Evolutionary conservation across 805 yeast genomes (phyloP).

Genomic region (Wickerhamiella australiensis): DNA sequence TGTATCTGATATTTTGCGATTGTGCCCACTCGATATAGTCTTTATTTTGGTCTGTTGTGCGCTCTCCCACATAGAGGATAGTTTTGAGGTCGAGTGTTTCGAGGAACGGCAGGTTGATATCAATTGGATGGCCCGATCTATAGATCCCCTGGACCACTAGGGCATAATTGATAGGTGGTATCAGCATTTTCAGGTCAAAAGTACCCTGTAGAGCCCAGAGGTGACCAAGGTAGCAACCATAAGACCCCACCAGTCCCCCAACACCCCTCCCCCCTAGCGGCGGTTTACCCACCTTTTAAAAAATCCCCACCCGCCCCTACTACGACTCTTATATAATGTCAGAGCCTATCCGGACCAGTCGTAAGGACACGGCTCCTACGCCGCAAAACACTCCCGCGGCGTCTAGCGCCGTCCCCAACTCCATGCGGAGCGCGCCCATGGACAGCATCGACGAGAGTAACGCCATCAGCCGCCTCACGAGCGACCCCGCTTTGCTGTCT

Average conservation of each 20-base stretch:
- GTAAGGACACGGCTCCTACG: slow-evolving; percentile 83
- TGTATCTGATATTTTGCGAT: slow-evolving; percentile 40
- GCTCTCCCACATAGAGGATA: slow-evolving; percentile 55
- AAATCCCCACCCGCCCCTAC: not conserved
- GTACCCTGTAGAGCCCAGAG: not conserved
- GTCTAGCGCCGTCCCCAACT: slow-evolving; percentile 44
- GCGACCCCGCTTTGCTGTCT: slow-evolving; percentile 72
- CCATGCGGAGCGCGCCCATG: slow-evolving; percentile 26
- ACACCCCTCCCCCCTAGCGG: not conserved
- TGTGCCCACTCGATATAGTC: slow-evolving; percentile 63
- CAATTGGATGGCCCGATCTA: slow-evolving; percentile 89
- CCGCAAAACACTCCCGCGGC: slow-evolving; percentile 98
- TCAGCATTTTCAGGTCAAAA: slow-evolving; percentile 26
- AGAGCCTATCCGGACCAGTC: slow-evolving; percentile 70
- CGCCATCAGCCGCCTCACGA: slow-evolving; percentile 29
- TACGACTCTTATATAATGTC: slow-evolving; percentile 39
- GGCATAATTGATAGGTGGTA: slow-evolving; percentile 87
- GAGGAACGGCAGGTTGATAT: slow-evolving; percentile 69
- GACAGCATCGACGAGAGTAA: slow-evolving; percentile 61
- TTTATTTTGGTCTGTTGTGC: slow-evolving; percentile 36
- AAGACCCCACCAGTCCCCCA: not conserved
- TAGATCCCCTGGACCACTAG: slow-evolving; percentile 79
- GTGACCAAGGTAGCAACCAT: too few relatives aligned
- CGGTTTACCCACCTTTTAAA: not conserved
- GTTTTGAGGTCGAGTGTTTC: slow-evolving; percentile 59